Evolutionary conservation across 2,329 filamentous ascomycete species (phyloP), one percentile per base, ranked within the genome.

Genomic region (Fusarium albosuccineum): DNA sequence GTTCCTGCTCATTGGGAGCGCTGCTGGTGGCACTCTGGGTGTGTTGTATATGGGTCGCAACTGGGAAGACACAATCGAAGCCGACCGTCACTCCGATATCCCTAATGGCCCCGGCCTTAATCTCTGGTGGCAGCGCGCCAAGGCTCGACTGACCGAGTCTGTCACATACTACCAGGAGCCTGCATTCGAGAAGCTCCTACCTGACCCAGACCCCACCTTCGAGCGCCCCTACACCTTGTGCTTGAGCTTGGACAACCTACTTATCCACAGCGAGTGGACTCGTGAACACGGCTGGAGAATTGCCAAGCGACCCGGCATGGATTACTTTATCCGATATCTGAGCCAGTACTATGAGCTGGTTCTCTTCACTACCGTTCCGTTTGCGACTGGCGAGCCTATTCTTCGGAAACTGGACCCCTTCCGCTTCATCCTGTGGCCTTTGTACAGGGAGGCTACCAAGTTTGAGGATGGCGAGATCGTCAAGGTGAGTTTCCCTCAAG

Each of bases 301-400:
- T 64, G 96, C 96, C 29, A 99, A 99, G 83, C 89, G 96, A 50
- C 96, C 96, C 36, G 96, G 96, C 45, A 88, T 97, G 64, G 96
- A 99, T 82, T 99, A 99, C 83, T 99, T 99, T 83, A 83, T 99
- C 67, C 92, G 93, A 75, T 99, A 99, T 79, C 87, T 99, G 49
- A 95, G 92, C 80, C 94, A 97, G 79, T 98, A 99, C 85, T 99
- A 97, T 77, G 96, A 99, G 80, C 85, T 99, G 56, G 96, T 98
- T 53, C 89, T 99, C 68, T 99, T 98, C 82, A 99, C 96, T 33
- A 92, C 88, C 39, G 91, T 96, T 46, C 94, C 95, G 1, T 93
- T 90, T 74, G 90, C 89, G 75, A 91, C 93, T 76, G 95, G 90
- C 29, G 94, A 97, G 71, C 93, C 93, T 26, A 87, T 99, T 52